Conservation (phyloP, 176 grass and related monocot species). For the Oryza longistaminata region DNA sequence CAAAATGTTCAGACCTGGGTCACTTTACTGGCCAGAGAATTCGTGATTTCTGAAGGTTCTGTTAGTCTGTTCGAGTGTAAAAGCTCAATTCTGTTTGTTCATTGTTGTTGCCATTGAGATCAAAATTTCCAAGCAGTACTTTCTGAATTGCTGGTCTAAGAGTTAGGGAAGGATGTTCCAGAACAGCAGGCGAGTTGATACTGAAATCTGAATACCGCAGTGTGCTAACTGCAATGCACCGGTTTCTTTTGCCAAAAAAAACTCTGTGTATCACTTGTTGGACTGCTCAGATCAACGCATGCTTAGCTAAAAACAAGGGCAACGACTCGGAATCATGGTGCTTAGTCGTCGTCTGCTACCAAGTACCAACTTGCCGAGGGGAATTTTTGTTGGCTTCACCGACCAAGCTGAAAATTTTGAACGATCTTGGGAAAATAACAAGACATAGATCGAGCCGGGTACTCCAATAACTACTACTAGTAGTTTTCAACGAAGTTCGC, state of each 20-base stretch:
- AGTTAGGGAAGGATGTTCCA: background rate
- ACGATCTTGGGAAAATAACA: too few species aligned
- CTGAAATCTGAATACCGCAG: background rate
- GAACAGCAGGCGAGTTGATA: background rate
- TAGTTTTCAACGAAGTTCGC: background rate
- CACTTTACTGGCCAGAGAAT: background rate
- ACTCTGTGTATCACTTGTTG: background rate
- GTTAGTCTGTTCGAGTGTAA: too few species aligned
- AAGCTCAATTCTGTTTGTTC: too few species aligned
- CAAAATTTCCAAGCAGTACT: background rate
- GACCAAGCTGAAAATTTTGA: background rate
- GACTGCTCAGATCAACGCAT: background rate
- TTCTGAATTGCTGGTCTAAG: too few species aligned
- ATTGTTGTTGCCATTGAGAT: background rate
- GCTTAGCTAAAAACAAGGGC: constrained; percentile 20
- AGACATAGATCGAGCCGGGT: background rate
- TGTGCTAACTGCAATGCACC: background rate
- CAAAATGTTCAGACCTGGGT: background rate
- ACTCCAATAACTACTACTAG: background rate
- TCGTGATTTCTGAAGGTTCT: background rate
- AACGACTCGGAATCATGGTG: background rate
- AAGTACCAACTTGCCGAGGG: background rate
- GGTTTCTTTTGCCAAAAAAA: background rate
- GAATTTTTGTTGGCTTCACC: background rate
- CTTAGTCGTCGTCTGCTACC: background rate